Evolutionary conservation across 2,329 filamentous ascomycete species (phyloP).

Genomic region (Hirsutella rhossiliensis): DNA sequence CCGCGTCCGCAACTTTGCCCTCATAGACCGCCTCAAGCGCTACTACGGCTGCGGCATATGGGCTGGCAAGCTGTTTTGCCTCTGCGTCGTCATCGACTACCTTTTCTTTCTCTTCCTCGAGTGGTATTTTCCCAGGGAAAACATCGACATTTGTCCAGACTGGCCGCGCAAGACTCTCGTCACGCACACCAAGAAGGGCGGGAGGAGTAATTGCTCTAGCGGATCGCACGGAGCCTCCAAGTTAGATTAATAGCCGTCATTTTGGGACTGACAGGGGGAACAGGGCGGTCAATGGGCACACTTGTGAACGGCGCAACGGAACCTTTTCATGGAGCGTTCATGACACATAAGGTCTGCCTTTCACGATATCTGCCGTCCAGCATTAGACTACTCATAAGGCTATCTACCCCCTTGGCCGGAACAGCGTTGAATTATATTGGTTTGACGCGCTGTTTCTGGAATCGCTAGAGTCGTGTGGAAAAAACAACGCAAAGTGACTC

Average conservation of each 20-base stretch:
- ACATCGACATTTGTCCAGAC: constrained; percentile 79
- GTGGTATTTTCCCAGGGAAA: constrained; percentile 69
- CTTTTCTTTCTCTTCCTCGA: constrained; percentile 81
- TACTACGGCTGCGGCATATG: constrained; percentile 98
- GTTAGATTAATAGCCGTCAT: constrained; percentile 6
- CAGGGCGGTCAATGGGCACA: too few relatives aligned
- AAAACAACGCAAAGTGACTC: too few relatives aligned
- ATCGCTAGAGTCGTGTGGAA: too few relatives aligned
- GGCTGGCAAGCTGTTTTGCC: constrained; percentile 93
- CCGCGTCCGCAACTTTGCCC: constrained; percentile 71
- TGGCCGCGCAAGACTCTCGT: constrained; percentile 68
- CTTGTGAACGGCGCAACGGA: too few relatives aligned
- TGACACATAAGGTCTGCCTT: too few relatives aligned
- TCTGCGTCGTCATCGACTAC: constrained; percentile 91
- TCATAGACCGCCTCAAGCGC: constrained; percentile 88
- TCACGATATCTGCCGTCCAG: neutral
- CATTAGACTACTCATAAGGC: too few relatives aligned
- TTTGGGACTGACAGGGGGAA: too few relatives aligned
- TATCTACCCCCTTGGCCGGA: too few relatives aligned
- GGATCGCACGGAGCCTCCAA: constrained; percentile 17
- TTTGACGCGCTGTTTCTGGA: too few relatives aligned
- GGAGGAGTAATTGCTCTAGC: constrained; percentile 19
- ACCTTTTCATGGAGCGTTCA: too few relatives aligned
- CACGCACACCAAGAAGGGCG: constrained; percentile 18
- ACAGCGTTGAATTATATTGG: too few relatives aligned